phyloP scores from a whole-genome alignment of 2,329 filamentous ascomycete genomes.

The Orbilia javanica region DNA sequence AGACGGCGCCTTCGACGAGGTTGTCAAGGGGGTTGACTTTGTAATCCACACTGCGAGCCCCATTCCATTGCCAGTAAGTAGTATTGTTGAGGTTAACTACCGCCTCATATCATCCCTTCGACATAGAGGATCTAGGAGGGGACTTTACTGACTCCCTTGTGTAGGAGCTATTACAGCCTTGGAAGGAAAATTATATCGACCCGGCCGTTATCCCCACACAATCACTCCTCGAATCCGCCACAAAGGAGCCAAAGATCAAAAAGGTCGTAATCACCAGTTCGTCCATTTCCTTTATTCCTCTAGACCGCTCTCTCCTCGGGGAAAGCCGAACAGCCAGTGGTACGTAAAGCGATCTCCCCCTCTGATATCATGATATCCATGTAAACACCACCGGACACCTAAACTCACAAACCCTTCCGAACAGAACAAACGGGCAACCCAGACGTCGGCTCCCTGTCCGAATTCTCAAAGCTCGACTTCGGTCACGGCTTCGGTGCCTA shows the following conservation, averaged over 20 bases:
- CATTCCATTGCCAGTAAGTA: constrained; percentile 46
- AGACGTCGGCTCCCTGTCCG: constrained; percentile 11
- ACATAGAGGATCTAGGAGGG: background rate
- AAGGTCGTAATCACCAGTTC: constrained; percentile 75
- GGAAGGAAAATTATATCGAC: constrained; percentile 51
- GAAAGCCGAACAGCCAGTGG: constrained; percentile 38
- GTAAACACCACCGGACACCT: too few relatives aligned
- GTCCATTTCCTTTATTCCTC: constrained; percentile 60
- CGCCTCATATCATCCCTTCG: background rate
- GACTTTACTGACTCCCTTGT: background rate
- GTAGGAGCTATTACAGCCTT: constrained; percentile 17
- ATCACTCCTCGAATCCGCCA: constrained; percentile 30
- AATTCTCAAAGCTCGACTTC: constrained; percentile 32
- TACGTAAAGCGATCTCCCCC: background rate
- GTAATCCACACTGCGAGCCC: constrained; percentile 54
- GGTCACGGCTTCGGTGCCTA: constrained; percentile 50
- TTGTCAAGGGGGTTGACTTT: constrained; percentile 61
- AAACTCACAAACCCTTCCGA: too few relatives aligned
- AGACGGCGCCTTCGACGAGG: constrained; percentile 77
- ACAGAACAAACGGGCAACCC: constrained; percentile 40
- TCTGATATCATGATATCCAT: too few relatives aligned
- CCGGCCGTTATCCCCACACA: constrained; percentile 43
- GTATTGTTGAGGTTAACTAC: background rate
- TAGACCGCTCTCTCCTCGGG: constrained; percentile 38
- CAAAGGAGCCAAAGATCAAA: constrained; percentile 70